These are phyloP conservation scores for Puccinia triticina DNA, from an alignment of 1,284 basidiomycete species.

Conservation along the genomic window DNA sequence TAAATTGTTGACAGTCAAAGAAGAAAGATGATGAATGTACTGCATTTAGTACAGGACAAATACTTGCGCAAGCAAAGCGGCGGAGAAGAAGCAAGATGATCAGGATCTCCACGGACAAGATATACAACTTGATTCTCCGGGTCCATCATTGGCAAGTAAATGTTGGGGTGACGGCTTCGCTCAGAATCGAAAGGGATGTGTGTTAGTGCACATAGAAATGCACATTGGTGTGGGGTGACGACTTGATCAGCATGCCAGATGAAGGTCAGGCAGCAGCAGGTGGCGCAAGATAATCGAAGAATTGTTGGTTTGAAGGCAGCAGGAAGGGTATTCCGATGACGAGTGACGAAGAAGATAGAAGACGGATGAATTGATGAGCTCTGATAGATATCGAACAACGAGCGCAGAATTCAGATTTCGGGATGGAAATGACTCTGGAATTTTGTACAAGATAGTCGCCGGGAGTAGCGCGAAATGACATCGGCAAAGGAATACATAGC, in stretches of 20 bases:
- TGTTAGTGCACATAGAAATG: neutral
- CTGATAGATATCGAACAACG: slow-evolving; percentile 20
- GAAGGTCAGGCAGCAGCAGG: slow-evolving; percentile 21
- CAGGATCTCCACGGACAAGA: slow-evolving; percentile 45
- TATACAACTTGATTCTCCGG: slow-evolving; percentile 10
- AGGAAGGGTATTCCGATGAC: slow-evolving; percentile 6
- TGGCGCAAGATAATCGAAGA: slow-evolving; percentile 9
- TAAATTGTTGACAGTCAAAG: slow-evolving; percentile 35
- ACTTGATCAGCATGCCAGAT: slow-evolving; percentile 33
- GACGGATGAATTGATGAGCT: slow-evolving; percentile 19
- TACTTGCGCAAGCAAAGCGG: slow-evolving; percentile 35
- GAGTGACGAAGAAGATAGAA: slow-evolving; percentile 25
- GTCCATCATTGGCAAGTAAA: slow-evolving; percentile 21
- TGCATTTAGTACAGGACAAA: slow-evolving; percentile 23
- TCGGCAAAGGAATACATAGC: slow-evolving; percentile 10
- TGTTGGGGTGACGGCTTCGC: neutral
- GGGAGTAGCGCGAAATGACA: neutral
- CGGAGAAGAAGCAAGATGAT: slow-evolving; percentile 31
- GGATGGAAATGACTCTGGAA: slow-evolving; percentile 32
- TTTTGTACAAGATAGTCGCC: slow-evolving; percentile 13
- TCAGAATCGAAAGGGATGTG: slow-evolving; percentile 9
- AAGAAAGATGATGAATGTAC: slow-evolving; percentile 24
- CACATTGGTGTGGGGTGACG: slow-evolving; percentile 31
- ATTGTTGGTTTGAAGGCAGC: neutral
- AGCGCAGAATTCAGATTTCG: slow-evolving; percentile 13